A percentile compares a stretch with the other conserved stretches of the same genome.
phyloP scores from a whole-genome alignment of 192 early-diverging fungal species.

The Cetraspora pellucida region DNA sequence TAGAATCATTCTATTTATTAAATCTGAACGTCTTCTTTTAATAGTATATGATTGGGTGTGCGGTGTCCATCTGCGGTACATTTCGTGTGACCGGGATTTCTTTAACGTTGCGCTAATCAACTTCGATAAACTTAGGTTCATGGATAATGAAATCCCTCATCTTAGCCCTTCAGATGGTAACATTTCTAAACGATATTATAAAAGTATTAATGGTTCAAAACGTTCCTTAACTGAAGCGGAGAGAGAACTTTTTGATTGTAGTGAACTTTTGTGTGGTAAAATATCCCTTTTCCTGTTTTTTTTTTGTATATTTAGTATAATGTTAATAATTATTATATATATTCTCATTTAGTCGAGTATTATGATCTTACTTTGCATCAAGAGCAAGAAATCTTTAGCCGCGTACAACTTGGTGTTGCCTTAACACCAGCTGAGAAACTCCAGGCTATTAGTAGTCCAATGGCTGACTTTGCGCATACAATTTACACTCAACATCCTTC shows the following conservation, averaged over 20 bases:
- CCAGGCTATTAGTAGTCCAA: constrained; percentile 34
- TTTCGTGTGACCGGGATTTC: too few relatives aligned
- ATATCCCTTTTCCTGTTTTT: neutral
- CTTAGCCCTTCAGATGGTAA: constrained; percentile 27
- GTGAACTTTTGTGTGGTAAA: constrained; percentile 36
- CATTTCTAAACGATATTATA: constrained; percentile 25
- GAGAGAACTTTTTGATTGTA: constrained; percentile 30
- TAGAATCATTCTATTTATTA: too few relatives aligned
- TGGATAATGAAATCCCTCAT: constrained; percentile 40
- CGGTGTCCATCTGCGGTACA: too few relatives aligned
- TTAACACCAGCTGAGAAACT: constrained; percentile 39
- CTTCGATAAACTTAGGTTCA: constrained; percentile 30
- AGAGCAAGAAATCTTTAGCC: constrained; percentile 41
- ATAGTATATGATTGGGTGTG: neutral
- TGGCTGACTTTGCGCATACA: constrained; percentile 31
- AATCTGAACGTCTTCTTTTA: neutral
- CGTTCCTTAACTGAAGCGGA: constrained; percentile 25
- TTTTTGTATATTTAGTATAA: neutral
- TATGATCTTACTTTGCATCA: constrained; percentile 36
- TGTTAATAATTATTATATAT: neutral
- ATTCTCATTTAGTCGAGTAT: constrained; percentile 33
- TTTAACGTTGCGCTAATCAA: too few relatives aligned
- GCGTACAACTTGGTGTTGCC: constrained; percentile 38
- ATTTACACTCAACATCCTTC: constrained; percentile 17
- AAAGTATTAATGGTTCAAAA: neutral